Base-by-base conservation (phyloP, 2,329 filamentous ascomycete species). In the Colletotrichum musae region DNA sequence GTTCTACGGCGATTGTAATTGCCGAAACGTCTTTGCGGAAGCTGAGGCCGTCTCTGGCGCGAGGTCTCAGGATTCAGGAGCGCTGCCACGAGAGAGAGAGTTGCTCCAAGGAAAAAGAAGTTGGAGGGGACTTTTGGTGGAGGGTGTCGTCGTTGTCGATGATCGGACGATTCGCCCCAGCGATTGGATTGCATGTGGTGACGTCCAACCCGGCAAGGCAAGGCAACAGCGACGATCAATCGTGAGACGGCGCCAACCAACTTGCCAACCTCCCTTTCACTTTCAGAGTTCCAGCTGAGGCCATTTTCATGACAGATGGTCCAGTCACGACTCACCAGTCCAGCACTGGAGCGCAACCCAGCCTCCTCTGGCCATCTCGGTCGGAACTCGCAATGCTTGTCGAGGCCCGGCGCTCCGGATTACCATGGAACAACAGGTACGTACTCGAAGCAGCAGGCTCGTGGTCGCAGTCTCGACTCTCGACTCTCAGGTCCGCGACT, bases 151-250 rank as follows among this genome's bases (percentile, higher is more conserved):
- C 21, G 24, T 61, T 28, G 24, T 61, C 41, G 50, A 50, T 54
- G 66, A 65, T 66, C 61, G 56, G 56, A 60, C 45, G 32, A 48
- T 26, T 59, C 36, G 50, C 51, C 12, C 41, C 36, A 41, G 24
- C 54, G 45, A 60, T 66, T 45, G 66, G 56, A 28, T 56, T 69
- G 36, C 62, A 50, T 24, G 50, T 52, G 43, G 62, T 69, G 66
- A 69, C 66, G 54, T 69, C 56, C 57, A 26, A 13, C 43, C 36
- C 18, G 54, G 54, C 56, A 66, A 28, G 41, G 54, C 56, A 66
- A 28, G 41, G 56, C 56, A 59, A 43, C 41, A 24, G 39, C 16
- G 61, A 32, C 43, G 66, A 66, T 69, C 51, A 56, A 50, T 56
- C 43, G 56, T 45, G 36, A 60, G 50, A 56, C 45, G 43, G 66